Conservation (phyloP, 2,329 filamentous ascomycete genomes). For the Cladophialophora exuberans region DNA sequence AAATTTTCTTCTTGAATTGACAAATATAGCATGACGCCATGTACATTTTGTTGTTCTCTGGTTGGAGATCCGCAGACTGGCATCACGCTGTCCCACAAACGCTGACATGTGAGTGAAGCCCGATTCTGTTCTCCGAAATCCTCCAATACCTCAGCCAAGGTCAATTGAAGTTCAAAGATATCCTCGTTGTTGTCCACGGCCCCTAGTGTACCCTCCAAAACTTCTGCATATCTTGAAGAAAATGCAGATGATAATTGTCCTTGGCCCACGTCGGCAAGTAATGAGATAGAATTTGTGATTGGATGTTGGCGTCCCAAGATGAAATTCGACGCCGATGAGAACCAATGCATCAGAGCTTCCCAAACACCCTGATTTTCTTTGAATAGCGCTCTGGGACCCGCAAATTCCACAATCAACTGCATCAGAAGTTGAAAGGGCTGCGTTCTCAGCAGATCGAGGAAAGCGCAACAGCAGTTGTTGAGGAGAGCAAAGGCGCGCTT, state of each 20-base stretch:
- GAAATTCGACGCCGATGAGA: background rate
- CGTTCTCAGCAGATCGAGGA: background rate
- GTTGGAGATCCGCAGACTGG: background rate
- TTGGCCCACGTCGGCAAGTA: background rate
- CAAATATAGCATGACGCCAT: background rate
- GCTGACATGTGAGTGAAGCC: background rate
- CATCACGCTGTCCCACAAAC: background rate
- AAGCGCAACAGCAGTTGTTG: background rate
- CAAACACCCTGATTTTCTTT: background rate
- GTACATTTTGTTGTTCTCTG: background rate
- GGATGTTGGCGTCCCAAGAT: background rate
- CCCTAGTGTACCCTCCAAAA: background rate
- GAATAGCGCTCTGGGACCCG: rapidly evolving
- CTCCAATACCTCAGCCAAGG: background rate
- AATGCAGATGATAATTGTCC: background rate
- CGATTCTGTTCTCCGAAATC: background rate
- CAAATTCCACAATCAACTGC: background rate
- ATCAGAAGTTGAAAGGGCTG: slow-evolving; percentile 3
- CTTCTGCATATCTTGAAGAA: background rate
- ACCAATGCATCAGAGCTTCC: background rate
- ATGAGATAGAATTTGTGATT: background rate
- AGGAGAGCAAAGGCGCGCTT: background rate
- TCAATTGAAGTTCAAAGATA: background rate
- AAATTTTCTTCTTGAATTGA: background rate
- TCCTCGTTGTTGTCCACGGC: background rate